Percentiles rank a stretch among this genome's conserved stretches.
Conservation (phyloP, 805 yeast genomes). For the Metschnikowia similis region DNA sequence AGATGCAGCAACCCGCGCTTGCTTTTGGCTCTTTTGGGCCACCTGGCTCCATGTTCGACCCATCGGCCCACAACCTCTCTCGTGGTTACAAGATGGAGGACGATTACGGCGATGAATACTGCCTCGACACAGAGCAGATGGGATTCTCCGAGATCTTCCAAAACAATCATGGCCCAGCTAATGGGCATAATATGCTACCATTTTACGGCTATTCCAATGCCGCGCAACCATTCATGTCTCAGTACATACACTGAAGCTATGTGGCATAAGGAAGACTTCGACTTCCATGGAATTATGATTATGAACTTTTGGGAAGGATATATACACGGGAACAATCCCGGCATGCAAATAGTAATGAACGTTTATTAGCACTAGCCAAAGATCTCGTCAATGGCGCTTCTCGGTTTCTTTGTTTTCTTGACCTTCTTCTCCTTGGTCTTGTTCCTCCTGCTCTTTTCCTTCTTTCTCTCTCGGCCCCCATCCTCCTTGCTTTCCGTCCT, state of each 20-base stretch:
- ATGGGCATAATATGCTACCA: constrained; percentile 1
- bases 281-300: neutral
- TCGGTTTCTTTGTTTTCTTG: constrained; percentile 20
- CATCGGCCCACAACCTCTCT: neutral
- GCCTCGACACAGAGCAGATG: constrained; percentile 42
- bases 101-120: constrained; percentile 42
- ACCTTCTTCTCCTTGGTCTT: constrained; percentile 14
- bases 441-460: constrained; percentile 10
- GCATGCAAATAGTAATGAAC: constrained; percentile 1
- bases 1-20: neutral
- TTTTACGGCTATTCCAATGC: neutral
- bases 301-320: constrained; percentile 4
- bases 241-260: constrained; percentile 2
- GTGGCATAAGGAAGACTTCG: neutral
- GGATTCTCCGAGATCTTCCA: constrained; percentile 9
- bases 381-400: constrained; percentile 67
- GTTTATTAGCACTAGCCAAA: constrained; percentile 44
- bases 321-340: neutral
- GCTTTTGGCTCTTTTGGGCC: neutral
- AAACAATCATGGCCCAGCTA: neutral
- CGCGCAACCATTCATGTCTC: constrained; percentile 1
- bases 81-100: constrained; percentile 9
- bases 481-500: constrained; percentile 13
- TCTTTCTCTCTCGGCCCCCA: constrained; percentile 10
- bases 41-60: neutral